A percentile compares a stretch with the other conserved stretches of the same genome.
These are phyloP conservation scores for Erodium chrysanthum DNA, from an alignment of 441 rosid genomes.

Conservation along the genomic window DNA sequence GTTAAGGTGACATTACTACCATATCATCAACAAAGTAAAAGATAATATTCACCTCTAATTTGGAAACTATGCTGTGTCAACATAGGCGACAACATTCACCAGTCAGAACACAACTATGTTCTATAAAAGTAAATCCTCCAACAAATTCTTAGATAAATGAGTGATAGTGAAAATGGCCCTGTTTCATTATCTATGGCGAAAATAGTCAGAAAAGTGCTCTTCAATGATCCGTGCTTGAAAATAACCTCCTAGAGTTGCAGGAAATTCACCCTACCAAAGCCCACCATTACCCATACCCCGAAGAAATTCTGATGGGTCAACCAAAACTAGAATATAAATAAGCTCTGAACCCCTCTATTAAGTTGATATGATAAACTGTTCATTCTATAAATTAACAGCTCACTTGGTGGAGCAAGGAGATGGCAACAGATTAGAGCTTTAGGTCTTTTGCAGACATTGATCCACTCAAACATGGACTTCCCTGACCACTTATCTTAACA, in stretches of 20 bases:
- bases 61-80: neutral
- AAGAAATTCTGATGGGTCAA: neutral
- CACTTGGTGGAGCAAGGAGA: neutral
- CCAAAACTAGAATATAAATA: neutral
- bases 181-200: neutral
- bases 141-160: too few species aligned
- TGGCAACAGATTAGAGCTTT: neutral
- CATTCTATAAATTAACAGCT: neutral
- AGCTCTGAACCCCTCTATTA: neutral
- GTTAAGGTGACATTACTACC: neutral
- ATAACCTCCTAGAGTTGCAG: neutral
- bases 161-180: too few species aligned
- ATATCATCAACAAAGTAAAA: neutral
- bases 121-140: too few species aligned
- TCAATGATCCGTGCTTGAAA: neutral
- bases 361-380: neutral
- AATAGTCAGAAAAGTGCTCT: neutral
- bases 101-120: neutral
- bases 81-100: neutral
- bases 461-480: neutral
- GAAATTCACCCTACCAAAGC: neutral
- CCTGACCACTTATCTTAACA: neutral
- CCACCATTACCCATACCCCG: neutral
- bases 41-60: neutral
- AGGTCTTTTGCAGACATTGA: neutral